Percentiles rank a stretch among this genome's conserved stretches.
Conservation (phyloP, 768 basidiomycete genomes). For the Tulasnella calospora region DNA sequence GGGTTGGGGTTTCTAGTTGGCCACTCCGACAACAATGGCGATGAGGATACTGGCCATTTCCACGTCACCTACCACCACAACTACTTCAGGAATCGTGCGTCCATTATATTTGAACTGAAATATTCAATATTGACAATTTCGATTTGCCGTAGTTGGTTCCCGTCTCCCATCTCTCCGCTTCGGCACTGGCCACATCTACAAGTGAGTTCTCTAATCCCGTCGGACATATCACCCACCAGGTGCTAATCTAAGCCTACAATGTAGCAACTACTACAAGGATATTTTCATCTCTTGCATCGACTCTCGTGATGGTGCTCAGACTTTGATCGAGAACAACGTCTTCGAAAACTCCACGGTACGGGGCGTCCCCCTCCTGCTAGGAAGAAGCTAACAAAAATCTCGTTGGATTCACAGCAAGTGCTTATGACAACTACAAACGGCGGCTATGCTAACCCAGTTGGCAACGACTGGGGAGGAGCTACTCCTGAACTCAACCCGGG, state of each 20-base stretch:
- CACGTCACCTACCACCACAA: slow-evolving; percentile 24
- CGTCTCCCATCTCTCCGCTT: slow-evolving; percentile 45
- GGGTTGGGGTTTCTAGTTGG: not conserved
- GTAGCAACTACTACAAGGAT: slow-evolving; percentile 18
- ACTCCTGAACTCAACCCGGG: slow-evolving; percentile 22
- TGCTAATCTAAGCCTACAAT: not conserved
- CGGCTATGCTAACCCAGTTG: slow-evolving; percentile 4
- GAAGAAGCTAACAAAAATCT: not conserved
- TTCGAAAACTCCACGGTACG: slow-evolving; percentile 11
- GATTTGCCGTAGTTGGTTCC: slow-evolving; percentile 33
- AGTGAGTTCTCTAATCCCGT: not conserved
- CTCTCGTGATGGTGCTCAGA: slow-evolving; percentile 22
- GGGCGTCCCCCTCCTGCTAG: not conserved
- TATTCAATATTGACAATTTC: not conserved
- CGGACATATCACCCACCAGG: not conserved
- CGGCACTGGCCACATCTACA: slow-evolving; percentile 22
- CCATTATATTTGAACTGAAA: not conserved
- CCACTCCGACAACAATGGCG: slow-evolving; percentile 38
- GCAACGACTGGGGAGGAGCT: slow-evolving; percentile 19
- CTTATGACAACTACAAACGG: not conserved
- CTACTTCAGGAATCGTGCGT: slow-evolving; percentile 9
- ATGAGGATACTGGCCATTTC: slow-evolving; percentile 11
- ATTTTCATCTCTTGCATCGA: slow-evolving; percentile 10
- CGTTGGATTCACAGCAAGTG: not conserved
- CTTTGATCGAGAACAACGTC: slow-evolving; percentile 24